Percentiles rank a stretch among this genome's conserved stretches.
phyloP scores from a whole-genome alignment of 2,329 filamentous ascomycete species.

The Colletotrichum sp. region DNA sequence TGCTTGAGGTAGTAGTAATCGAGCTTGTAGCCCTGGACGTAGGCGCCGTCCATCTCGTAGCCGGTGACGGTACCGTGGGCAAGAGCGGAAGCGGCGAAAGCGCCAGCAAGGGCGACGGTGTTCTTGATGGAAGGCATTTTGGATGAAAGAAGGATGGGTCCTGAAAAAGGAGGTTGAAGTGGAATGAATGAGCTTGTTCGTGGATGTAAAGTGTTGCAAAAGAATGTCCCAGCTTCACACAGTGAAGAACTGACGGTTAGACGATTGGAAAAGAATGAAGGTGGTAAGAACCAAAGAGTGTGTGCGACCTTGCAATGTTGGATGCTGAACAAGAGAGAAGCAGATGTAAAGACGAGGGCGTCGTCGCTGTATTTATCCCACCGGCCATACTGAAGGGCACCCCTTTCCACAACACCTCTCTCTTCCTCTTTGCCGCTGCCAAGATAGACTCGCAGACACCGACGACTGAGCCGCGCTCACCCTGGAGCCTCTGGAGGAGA shows the following conservation, averaged over 20 bases:
- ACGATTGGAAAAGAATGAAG: constrained; percentile 17
- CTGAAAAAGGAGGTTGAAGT: neutral
- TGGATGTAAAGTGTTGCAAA: constrained; percentile 16
- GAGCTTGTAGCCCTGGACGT: constrained; percentile 24
- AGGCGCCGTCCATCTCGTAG: constrained; percentile 12
- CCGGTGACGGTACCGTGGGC: constrained; percentile 21
- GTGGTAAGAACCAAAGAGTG: constrained; percentile 17
- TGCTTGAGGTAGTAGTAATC: constrained; percentile 26
- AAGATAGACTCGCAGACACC: neutral
- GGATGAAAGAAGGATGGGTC: neutral
- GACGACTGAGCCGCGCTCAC: neutral
- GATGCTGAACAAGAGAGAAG: neutral
- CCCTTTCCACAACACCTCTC: neutral
- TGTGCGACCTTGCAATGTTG: constrained; percentile 19
- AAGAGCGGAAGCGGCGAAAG: constrained; percentile 19
- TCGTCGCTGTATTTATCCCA: constrained; percentile 9
- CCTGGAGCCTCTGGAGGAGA: neutral
- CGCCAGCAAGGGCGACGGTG: constrained; percentile 20
- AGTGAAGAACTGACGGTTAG: constrained; percentile 21
- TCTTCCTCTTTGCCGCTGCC: neutral
- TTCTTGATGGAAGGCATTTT: constrained; percentile 5
- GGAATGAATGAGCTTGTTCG: constrained; percentile 10
- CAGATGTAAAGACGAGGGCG: neutral
- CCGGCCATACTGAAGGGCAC: neutral
- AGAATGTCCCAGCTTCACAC: constrained; percentile 23